A percentile compares a stretch with the other conserved stretches of the same genome.
These are phyloP conservation scores for Venustampulla echinocandica DNA, from an alignment of 495 filamentous ascomycete species.

Conservation along the genomic window DNA sequence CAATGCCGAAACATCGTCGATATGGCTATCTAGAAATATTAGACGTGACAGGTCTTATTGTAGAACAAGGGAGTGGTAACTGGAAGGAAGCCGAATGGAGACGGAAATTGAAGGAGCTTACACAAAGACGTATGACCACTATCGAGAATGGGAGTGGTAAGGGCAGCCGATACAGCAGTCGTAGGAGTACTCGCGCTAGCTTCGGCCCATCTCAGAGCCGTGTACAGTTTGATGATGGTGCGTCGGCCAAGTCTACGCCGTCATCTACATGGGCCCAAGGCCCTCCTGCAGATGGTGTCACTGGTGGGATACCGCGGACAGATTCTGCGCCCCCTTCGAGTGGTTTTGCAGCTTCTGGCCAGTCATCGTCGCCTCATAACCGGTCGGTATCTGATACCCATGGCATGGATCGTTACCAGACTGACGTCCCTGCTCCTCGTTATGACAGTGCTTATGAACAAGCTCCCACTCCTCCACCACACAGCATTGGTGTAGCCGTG, in stretches of 20 bases:
- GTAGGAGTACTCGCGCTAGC: slow-evolving; percentile 58
- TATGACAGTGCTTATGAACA: slow-evolving; percentile 31
- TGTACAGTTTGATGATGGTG: slow-evolving; percentile 58
- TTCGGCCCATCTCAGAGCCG: slow-evolving; percentile 35
- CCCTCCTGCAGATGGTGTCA: slow-evolving; percentile 11
- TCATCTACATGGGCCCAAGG: slow-evolving; percentile 38
- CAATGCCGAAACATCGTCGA: slow-evolving; percentile 78
- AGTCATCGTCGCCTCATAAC: slow-evolving; percentile 6
- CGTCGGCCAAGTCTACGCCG: slow-evolving; percentile 47
- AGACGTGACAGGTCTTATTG: slow-evolving; percentile 73
- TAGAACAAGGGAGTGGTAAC: slow-evolving; percentile 62
- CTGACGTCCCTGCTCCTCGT: slow-evolving; percentile 17
- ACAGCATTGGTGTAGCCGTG: slow-evolving; percentile 18
- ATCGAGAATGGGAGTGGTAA: slow-evolving; percentile 36
- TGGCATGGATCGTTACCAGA: slow-evolving; percentile 36
- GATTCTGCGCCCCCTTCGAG: slow-evolving; percentile 35
- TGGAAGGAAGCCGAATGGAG: slow-evolving; percentile 93
- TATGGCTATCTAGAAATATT: slow-evolving; percentile 88
- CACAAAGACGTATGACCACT: slow-evolving; percentile 62
- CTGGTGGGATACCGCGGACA: slow-evolving; percentile 29
- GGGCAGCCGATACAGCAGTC: slow-evolving; percentile 53
- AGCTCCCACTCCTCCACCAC: slow-evolving; percentile 23
- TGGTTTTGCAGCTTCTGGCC: slow-evolving; percentile 1
- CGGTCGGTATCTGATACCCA: slow-evolving; percentile 28
- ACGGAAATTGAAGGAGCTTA: slow-evolving; percentile 78